phyloP scores from a whole-genome alignment of 1,284 basidiomycete species.

The Boletus austroedulis region DNA sequence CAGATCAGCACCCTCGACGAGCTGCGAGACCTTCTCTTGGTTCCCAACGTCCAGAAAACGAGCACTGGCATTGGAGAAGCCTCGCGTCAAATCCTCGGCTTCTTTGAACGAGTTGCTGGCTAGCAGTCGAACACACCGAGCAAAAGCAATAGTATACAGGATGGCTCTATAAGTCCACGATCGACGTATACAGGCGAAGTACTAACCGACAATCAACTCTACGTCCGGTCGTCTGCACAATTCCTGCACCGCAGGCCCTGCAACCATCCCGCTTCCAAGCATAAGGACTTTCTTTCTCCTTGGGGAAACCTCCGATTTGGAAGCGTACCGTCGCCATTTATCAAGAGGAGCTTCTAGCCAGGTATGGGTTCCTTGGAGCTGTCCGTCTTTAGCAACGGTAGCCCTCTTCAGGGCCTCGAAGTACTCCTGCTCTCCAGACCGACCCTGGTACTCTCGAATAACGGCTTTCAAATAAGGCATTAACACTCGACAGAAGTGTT shows the following conservation, averaged over 20 bases:
- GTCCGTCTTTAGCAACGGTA: constrained; percentile 65
- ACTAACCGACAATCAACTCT: constrained; percentile 72
- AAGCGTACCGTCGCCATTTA: constrained; percentile 36
- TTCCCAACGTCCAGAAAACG: constrained; percentile 66
- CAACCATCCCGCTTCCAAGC: constrained; percentile 90
- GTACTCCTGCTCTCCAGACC: constrained; percentile 21
- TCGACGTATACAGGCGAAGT: constrained; percentile 1
- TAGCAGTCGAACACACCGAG: constrained; percentile 30
- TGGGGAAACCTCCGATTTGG: constrained; percentile 1
- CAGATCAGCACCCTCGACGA: constrained; percentile 60
- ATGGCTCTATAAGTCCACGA: constrained; percentile 14
- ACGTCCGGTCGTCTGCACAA: constrained; percentile 60
- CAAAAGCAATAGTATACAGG: constrained; percentile 5
- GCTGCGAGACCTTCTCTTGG: constrained; percentile 43
- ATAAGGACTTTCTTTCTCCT: constrained; percentile 72
- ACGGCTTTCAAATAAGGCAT: constrained; percentile 67
- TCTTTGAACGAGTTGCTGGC: constrained; percentile 73
- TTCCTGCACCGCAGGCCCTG: constrained; percentile 78
- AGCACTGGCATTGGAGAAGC: constrained; percentile 58
- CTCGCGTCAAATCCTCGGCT: constrained; percentile 51
- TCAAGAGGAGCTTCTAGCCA: constrained; percentile 60
- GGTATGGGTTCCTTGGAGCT: constrained; percentile 50
- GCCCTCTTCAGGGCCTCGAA: constrained; percentile 59
- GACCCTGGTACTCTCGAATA: constrained; percentile 42
- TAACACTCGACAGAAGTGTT: constrained; percentile 68